These are phyloP conservation scores for Elsinoe necatrix DNA, from an alignment of 2,329 filamentous ascomycete genomes.

Conservation along the genomic window DNA sequence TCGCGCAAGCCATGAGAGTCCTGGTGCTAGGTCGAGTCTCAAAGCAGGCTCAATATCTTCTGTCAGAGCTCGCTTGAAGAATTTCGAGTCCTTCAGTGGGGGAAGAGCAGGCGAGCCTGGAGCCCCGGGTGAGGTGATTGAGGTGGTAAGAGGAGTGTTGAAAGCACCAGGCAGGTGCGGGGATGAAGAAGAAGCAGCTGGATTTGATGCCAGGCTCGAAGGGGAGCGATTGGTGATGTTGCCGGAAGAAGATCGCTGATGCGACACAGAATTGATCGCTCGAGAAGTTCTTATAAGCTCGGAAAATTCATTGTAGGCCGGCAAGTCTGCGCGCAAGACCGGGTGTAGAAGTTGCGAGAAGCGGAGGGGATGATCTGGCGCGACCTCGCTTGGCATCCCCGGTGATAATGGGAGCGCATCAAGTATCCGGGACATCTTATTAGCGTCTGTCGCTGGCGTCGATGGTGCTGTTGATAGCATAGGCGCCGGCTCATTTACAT, in stretches of 20 bases:
- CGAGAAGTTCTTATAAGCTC: conserved; percentile 60
- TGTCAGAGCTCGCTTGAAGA: conserved; percentile 79
- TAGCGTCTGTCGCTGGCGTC: conserved; percentile 60
- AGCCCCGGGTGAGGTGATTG: conserved; percentile 29
- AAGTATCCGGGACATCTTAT: conserved; percentile 51
- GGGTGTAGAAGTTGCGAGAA: conserved; percentile 78
- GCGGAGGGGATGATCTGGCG: conserved; percentile 57
- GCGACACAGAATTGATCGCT: conserved; percentile 52
- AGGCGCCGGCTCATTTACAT: conserved; percentile 51
- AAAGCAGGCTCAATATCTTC: conserved; percentile 95
- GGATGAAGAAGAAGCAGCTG: conserved; percentile 23
- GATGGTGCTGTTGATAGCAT: conserved; percentile 63
- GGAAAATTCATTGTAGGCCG: conserved; percentile 76
- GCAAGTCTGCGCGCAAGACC: conserved; percentile 71
- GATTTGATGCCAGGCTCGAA: conserved; percentile 27
- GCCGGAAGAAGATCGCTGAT: conserved; percentile 55
- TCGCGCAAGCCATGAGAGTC: conserved; percentile 86
- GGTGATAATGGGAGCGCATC: conserved; percentile 52
- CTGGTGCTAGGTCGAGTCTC: conserved; percentile 78
- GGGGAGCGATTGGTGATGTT: conserved; percentile 28
- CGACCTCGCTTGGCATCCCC: conserved; percentile 45
- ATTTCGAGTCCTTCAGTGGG: conserved; percentile 79
- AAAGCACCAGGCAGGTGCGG: conserved; percentile 39
- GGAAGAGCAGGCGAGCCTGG: conserved; percentile 35
- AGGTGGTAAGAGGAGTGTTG: conserved; percentile 28